Conservation (phyloP, 257 asterid species). For the Lithospermum erythrorhizon region DNA sequence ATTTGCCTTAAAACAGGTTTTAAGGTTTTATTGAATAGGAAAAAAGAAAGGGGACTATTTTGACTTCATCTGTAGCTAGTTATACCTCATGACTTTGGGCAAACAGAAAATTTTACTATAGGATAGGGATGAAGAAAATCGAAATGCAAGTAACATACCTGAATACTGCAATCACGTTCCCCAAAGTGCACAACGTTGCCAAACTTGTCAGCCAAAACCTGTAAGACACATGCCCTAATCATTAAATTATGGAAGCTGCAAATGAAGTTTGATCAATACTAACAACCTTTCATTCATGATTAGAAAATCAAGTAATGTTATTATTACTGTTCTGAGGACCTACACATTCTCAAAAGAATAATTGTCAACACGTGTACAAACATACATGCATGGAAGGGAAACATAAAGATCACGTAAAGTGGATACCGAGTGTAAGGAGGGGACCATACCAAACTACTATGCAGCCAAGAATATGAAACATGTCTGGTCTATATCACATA, state of each 20-base stretch:
- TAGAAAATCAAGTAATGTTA: no score
- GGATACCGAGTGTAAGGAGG: no score
- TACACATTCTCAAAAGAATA: no score
- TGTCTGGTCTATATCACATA: no score
- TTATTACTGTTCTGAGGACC: no score
- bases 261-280: background rate
- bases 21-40: background rate
- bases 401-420: no score
- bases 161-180: conserved; percentile 98
- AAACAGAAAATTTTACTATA: background rate
- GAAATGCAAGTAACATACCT: conserved; percentile 33
- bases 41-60: background rate
- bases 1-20: no score
- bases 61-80: background rate
- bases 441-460: no score
- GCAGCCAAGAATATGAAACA: no score
- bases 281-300: background rate
- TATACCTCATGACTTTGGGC: background rate
- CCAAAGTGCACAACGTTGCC: conserved; percentile 96
- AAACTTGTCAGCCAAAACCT: conserved; percentile 89
- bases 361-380: no score
- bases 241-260: background rate
- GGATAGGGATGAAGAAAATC: background rate
- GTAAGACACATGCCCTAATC: background rate
- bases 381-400: no score